A percentile compares a stretch with the other conserved stretches of the same genome.
Evolutionary conservation across 257 asterid genomes (phyloP).

Genomic region (Solanum pinnatisectum): DNA sequence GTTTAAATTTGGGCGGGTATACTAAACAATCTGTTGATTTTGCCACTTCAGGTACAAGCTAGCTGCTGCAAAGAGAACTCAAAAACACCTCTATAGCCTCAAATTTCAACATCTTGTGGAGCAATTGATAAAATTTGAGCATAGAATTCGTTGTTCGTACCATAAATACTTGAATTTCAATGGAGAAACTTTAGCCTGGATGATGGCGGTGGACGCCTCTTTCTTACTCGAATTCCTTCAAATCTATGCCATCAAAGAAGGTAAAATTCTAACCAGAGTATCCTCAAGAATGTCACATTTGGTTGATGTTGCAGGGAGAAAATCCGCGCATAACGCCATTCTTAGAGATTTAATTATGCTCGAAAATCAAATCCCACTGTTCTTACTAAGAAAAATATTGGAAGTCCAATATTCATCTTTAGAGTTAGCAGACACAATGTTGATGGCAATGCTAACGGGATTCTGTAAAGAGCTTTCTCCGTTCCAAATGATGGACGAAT

Average conservation of each 20-base stretch:
- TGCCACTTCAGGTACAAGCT: constrained; percentile 25
- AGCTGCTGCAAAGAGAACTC: constrained; percentile 38
- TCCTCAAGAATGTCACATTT: constrained; percentile 34
- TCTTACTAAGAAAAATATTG: constrained; percentile 30
- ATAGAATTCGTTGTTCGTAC: constrained; percentile 33
- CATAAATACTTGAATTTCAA: constrained; percentile 28
- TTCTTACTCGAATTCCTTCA: constrained; percentile 50
- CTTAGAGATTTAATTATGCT: constrained; percentile 48
- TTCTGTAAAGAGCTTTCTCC: constrained; percentile 32
- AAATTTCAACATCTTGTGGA: constrained; percentile 26
- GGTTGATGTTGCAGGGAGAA: constrained; percentile 33
- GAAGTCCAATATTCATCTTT: constrained; percentile 26
- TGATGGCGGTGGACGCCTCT: constrained; percentile 49
- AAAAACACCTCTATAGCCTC: constrained; percentile 8
- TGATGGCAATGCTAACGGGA: constrained; percentile 22
- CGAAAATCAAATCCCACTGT: constrained; percentile 61
- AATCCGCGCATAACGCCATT: constrained; percentile 32
- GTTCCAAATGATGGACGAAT: constrained; percentile 14
- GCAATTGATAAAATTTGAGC: constrained; percentile 18
- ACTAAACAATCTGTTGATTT: not conserved
- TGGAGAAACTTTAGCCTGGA: constrained; percentile 48
- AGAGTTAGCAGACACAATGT: constrained; percentile 21
- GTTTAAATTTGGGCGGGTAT: not conserved
- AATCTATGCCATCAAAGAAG: constrained; percentile 24
- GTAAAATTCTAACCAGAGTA: constrained; percentile 1